Percentiles rank a stretch among this genome's conserved stretches.
phyloP scores from a whole-genome alignment of 495 filamentous ascomycete genomes.

The Hyaloscypha finlandica region DNA sequence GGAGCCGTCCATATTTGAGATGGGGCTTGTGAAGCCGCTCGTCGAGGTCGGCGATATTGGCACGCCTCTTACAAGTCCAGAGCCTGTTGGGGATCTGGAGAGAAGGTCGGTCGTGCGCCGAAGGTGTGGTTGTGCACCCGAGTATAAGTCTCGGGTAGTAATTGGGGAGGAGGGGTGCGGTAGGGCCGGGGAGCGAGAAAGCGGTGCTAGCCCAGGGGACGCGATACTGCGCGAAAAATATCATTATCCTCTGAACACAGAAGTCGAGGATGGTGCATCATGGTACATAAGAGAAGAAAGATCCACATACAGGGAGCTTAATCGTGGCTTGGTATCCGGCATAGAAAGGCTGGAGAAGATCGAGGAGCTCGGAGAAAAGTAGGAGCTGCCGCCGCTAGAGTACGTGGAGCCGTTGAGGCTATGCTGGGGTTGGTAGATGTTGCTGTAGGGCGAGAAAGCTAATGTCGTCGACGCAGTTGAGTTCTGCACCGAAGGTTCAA shows the following conservation, averaged over 20 bases:
- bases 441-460: slow-evolving; percentile 23
- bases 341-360: slow-evolving; percentile 24
- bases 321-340: slow-evolving; percentile 34
- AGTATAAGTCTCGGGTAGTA: slow-evolving; percentile 52
- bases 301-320: slow-evolving; percentile 31
- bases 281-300: not conserved
- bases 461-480: slow-evolving; percentile 20
- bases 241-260: slow-evolving; percentile 26
- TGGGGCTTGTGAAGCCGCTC: slow-evolving; percentile 41
- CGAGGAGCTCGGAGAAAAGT: slow-evolving; percentile 24
- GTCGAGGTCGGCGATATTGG: slow-evolving; percentile 53
- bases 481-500: slow-evolving; percentile 25
- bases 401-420: slow-evolving; percentile 26
- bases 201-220: slow-evolving; percentile 57
- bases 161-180: slow-evolving; percentile 49
- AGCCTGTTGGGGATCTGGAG: slow-evolving; percentile 49
- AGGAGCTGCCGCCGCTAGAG: slow-evolving; percentile 19
- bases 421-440: slow-evolving; percentile 22
- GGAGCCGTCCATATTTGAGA: slow-evolving; percentile 32
- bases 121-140: slow-evolving; percentile 47
- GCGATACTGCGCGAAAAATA: slow-evolving; percentile 46
- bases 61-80: slow-evolving; percentile 47
- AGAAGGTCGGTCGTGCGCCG: slow-evolving; percentile 49
- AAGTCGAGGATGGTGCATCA: slow-evolving; percentile 7
- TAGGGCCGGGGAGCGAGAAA: slow-evolving; percentile 50